Conservation (phyloP, 305 asterid species). For the Coffea humblotiana region DNA sequence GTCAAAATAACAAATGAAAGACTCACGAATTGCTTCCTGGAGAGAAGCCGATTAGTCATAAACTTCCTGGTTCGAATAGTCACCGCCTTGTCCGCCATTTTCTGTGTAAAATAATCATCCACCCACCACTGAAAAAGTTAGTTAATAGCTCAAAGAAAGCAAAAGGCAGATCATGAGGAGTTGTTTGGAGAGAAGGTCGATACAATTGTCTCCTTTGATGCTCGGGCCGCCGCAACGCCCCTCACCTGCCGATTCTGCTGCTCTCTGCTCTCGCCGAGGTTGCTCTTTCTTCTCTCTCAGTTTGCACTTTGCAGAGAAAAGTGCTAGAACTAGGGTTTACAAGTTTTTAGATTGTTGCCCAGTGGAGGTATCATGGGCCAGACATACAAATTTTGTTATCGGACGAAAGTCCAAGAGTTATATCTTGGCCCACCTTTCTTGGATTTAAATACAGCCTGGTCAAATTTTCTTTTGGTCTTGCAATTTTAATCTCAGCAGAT, state of each 20-base stretch:
- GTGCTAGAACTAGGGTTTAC: conserved; percentile 3
- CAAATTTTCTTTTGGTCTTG: too few relatives aligned
- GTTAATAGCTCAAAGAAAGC: background rate
- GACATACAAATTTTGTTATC: too few relatives aligned
- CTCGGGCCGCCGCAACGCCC: background rate
- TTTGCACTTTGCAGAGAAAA: background rate
- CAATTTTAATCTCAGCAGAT: too few relatives aligned
- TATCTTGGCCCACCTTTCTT: too few relatives aligned
- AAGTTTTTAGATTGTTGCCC: background rate
- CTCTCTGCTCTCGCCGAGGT: conserved; percentile 11
- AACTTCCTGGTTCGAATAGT: conserved; percentile 34
- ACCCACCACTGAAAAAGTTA: background rate
- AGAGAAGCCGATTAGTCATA: conserved; percentile 34
- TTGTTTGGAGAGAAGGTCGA: background rate
- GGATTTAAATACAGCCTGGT: background rate
- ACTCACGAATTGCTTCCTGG: conserved; percentile 34
- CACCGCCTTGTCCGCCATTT: conserved; percentile 35
- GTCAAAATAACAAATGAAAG: background rate
- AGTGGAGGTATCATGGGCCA: background rate
- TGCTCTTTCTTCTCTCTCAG: background rate
- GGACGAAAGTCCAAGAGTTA: background rate
- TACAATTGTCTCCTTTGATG: background rate
- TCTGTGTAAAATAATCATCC: background rate
- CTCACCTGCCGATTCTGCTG: background rate
- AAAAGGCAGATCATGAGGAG: background rate